phyloP scores from a whole-genome alignment of 768 basidiomycete genomes.

The Piloderma croceum region DNA sequence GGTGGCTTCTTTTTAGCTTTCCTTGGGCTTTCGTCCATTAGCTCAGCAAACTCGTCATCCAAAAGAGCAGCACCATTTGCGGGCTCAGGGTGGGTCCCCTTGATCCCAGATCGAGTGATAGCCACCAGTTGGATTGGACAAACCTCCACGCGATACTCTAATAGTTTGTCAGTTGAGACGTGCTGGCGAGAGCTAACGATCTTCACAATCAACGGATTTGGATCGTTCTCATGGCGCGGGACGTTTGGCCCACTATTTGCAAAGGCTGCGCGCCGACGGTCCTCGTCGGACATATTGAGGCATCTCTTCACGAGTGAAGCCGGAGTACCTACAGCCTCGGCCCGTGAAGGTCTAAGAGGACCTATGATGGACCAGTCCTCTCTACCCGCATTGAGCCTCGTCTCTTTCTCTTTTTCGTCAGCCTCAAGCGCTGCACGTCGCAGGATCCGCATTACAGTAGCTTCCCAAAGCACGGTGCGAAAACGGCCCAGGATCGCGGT shows the following conservation, averaged over 20 bases:
- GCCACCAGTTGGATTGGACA: constrained; percentile 28
- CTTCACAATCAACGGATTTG: constrained; percentile 23
- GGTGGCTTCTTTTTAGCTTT: constrained; percentile 19
- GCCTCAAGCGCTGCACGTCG: constrained; percentile 23
- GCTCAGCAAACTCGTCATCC: constrained; percentile 15
- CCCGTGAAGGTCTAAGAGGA: constrained; percentile 9
- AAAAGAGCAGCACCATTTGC: constrained; percentile 7
- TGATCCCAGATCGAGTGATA: constrained; percentile 25
- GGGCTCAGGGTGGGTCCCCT: constrained; percentile 14
- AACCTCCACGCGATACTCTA: constrained; percentile 41
- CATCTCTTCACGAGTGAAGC: constrained; percentile 15
- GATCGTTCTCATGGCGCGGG: constrained; percentile 4
- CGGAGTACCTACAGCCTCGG: constrained; percentile 19
- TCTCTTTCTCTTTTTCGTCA: constrained; percentile 25
- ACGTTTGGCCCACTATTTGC: constrained; percentile 8
- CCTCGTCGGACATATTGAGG: constrained; percentile 8
- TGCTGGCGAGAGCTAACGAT: constrained; percentile 33
- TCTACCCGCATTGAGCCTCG: constrained; percentile 14
- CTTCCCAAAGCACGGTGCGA: constrained; percentile 76
- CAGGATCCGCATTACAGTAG: constrained; percentile 63
- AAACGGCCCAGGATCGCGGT: constrained; percentile 82
- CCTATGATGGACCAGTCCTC: constrained; percentile 13
- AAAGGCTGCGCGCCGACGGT: constrained; percentile 16
- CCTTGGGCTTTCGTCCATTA: constrained; percentile 9
- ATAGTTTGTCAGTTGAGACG: constrained; percentile 33